phyloP scores from a whole-genome alignment of 2,329 filamentous ascomycete genomes.

The Botryotinia calthae region DNA sequence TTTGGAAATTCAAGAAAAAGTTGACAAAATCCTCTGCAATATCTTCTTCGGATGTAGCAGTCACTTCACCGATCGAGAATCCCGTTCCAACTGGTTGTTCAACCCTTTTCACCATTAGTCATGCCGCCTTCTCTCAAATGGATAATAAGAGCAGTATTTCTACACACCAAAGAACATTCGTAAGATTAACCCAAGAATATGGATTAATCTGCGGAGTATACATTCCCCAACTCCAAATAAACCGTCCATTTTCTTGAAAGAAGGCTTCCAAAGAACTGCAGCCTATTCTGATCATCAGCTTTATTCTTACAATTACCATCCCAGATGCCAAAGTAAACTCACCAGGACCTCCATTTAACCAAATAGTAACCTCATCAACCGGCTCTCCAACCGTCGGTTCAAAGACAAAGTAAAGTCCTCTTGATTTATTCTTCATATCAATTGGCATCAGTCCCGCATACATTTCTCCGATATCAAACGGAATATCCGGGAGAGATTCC shows the following conservation, averaged over 20 bases:
- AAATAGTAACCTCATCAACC: slow-evolving; percentile 48
- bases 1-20: slow-evolving; percentile 54
- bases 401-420: slow-evolving; percentile 51
- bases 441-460: slow-evolving; percentile 50
- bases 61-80: slow-evolving; percentile 30
- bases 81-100: slow-evolving; percentile 46
- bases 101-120: slow-evolving; percentile 46
- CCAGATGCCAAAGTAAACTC: not conserved
- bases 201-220: slow-evolving; percentile 32
- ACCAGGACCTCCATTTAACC: slow-evolving; percentile 40
- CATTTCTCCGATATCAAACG: slow-evolving; percentile 20
- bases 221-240: slow-evolving; percentile 37
- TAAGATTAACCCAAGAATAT: slow-evolving; percentile 42
- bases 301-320: not conserved
- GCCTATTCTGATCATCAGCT: slow-evolving; percentile 33
- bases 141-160: slow-evolving; percentile 28
- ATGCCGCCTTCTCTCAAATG: slow-evolving; percentile 24
- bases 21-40: slow-evolving; percentile 47
- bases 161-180: slow-evolving; percentile 41
- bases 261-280: slow-evolving; percentile 42
- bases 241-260: slow-evolving; percentile 40
- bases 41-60: slow-evolving; percentile 45
- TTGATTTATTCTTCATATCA: slow-evolving; percentile 43
- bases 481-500: not conserved
- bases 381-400: slow-evolving; percentile 48